Evolutionary conservation across 2,329 filamentous ascomycete genomes (phyloP).

Genomic region (Drechslerella stenobrocha): DNA sequence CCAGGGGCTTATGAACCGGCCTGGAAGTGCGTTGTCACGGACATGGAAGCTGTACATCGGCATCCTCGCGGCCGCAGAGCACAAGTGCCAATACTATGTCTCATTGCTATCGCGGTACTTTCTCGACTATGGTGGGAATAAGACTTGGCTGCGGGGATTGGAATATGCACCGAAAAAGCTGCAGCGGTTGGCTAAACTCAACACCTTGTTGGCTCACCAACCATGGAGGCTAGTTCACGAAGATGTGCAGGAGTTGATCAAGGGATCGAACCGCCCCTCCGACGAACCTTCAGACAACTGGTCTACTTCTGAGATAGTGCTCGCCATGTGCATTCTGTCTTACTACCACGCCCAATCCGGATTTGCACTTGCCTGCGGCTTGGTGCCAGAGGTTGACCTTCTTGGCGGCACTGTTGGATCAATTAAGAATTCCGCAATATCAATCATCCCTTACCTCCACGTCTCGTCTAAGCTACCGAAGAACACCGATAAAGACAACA

Average conservation of each 20-base stretch:
- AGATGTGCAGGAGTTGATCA: conserved; percentile 50
- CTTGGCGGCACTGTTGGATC: conserved; percentile 50
- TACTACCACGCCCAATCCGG: conserved; percentile 52
- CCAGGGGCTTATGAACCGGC: conserved; percentile 48
- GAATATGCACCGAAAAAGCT: conserved; percentile 50
- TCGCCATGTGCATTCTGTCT: conserved; percentile 51
- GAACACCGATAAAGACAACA: conserved; percentile 35
- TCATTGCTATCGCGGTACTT: conserved; percentile 51
- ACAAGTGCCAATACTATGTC: conserved; percentile 52
- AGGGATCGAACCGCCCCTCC: conserved; percentile 33
- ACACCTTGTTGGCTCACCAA: conserved; percentile 50
- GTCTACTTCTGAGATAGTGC: conserved; percentile 51
- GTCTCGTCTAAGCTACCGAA: conserved; percentile 17
- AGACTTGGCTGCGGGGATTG: conserved; percentile 50
- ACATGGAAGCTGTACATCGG: conserved; percentile 52
- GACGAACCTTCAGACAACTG: conserved; percentile 49
- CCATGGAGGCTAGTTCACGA: conserved; percentile 50
- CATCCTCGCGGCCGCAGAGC: conserved; percentile 51
- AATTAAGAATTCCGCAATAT: conserved; percentile 48
- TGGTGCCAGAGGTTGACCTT: conserved; percentile 50
- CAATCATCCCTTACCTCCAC: conserved; percentile 34
- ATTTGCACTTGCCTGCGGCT: conserved; percentile 50
- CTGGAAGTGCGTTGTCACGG: conserved; percentile 49
- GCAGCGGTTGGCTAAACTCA: conserved; percentile 51
- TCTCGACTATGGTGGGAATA: conserved; percentile 50